phyloP scores from a whole-genome alignment of 177 flowering plant species.

The Telopea speciosissima region DNA sequence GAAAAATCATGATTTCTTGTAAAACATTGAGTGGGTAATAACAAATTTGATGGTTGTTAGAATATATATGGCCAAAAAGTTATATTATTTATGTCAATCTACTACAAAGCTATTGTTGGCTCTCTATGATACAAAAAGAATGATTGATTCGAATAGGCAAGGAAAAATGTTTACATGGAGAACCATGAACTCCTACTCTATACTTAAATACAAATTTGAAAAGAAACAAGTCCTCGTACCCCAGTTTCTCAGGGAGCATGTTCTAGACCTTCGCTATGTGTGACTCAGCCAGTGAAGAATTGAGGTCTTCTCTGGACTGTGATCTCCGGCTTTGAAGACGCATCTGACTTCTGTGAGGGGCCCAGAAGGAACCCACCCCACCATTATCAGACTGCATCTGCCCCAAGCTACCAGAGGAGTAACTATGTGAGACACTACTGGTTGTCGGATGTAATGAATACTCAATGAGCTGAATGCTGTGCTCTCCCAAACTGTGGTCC shows the following conservation, averaged over 20 bases:
- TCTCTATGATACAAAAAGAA: neutral
- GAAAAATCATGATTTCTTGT: neutral
- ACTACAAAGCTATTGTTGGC: neutral
- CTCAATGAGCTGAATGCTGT: conserved; percentile 68
- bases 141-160: neutral
- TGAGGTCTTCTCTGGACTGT: conserved; percentile 95
- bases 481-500: conserved; percentile 43
- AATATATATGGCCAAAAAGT: neutral
- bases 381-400: conserved; percentile 80
- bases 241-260: conserved; percentile 9
- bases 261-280: conserved; percentile 56
- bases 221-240: conserved; percentile 26
- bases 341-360: conserved; percentile 84
- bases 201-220: neutral
- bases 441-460: conserved; percentile 56
- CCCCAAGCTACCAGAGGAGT: conserved; percentile 81
- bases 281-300: conserved; percentile 64
- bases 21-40: neutral
- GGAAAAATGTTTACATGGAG: conserved; percentile 3
- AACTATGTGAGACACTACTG: conserved; percentile 73
- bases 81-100: neutral
- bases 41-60: neutral
- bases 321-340: conserved; percentile 95
- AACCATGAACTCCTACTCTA: neutral
- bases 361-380: conserved; percentile 61